These are phyloP conservation scores for Umbelopsis sp. DNA, from an alignment of 371 early-diverging fungal species.

Conservation along the genomic window DNA sequence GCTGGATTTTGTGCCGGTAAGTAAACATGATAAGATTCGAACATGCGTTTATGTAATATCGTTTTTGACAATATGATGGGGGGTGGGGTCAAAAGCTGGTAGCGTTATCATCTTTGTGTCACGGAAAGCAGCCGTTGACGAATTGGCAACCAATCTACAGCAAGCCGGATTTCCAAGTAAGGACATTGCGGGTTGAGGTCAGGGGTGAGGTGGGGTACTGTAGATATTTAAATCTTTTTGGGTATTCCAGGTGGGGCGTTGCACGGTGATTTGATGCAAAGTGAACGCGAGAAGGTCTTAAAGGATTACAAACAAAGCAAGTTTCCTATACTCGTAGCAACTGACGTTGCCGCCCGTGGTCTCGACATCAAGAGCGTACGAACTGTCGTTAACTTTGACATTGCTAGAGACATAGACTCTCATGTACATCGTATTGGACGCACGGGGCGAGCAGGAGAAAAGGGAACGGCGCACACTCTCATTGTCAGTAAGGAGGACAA, in stretches of 20 bases:
- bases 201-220: neutral
- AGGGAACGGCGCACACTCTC: conserved; percentile 74
- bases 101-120: conserved; percentile 72
- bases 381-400: conserved; percentile 76
- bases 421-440: conserved; percentile 78
- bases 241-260: conserved; percentile 75
- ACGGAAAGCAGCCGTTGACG: conserved; percentile 66
- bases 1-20: conserved; percentile 60
- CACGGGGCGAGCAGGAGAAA: conserved; percentile 76
- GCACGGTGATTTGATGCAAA: conserved; percentile 98
- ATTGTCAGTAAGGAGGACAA: conserved; percentile 76
- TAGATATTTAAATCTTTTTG: neutral
- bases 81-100: conserved; percentile 47
- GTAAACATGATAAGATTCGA: conserved; percentile 14
- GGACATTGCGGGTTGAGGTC: conserved; percentile 22
- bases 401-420: conserved; percentile 78
- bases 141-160: conserved; percentile 57
- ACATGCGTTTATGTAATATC: neutral
- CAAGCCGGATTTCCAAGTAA: conserved; percentile 59
- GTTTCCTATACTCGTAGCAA: conserved; percentile 92
- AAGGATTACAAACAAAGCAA: conserved; percentile 74
- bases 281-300: conserved; percentile 92
- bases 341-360: conserved; percentile 98
- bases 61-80: neutral
- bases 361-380: conserved; percentile 80